Base-by-base conservation (phyloP, 192 early-diverging fungal species). In the Lunasporangiospora selenospora region DNA sequence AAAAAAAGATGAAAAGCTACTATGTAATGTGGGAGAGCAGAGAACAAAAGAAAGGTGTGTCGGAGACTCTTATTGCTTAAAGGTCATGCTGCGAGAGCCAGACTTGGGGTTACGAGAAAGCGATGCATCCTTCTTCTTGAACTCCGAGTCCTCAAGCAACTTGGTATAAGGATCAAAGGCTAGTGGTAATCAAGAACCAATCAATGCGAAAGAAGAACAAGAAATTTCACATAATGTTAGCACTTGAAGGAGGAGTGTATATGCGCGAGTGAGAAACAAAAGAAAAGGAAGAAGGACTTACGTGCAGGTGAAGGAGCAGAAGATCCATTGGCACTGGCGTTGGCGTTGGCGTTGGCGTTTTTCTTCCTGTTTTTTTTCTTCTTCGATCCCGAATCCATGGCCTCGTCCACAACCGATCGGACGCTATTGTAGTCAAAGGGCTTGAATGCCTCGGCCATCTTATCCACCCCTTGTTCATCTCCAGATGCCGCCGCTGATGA, bases 71-170 rank as follows among this genome's bases (percentile, higher is more conserved):
- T n/a, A n/a, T n/a, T n/a, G n/a, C n/a, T n/a, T 24, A 41, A 63
- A 73, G 19, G 60, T 73, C 69, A 73, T 73, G 27, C 69, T 73
- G 55, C 69, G 69, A 11, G 69, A 39, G 3, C 69, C 69, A 24
- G 69, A 73, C 49, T 73, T 73, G 31, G 69, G 69, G 16, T 42
- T 53, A 30, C 69, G 60, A 9, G 69, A 63, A 32, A 73, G 58
- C 1, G 42, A 21, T 15, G 69, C 69, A 24, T 73, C 69, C 55
- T 63, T 73, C 60, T 58, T 63, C 53, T 73, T 57, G 30, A 73
- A 46, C 7, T 63, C 55, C n/a, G 33, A 24, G 12, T 56, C 36
- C 26, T 73, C 69, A 16, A 58, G 54, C 43, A 73, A 16, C 43
- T 73, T 57, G 31, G 53, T 49, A n/a, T 73, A 73, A 23, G 69